A percentile compares a stretch with the other conserved stretches of the same genome.
These are phyloP conservation scores for Paracorniculantispora psalliotae DNA, from an alignment of 2,329 filamentous ascomycete genomes.

Conservation along the genomic window DNA sequence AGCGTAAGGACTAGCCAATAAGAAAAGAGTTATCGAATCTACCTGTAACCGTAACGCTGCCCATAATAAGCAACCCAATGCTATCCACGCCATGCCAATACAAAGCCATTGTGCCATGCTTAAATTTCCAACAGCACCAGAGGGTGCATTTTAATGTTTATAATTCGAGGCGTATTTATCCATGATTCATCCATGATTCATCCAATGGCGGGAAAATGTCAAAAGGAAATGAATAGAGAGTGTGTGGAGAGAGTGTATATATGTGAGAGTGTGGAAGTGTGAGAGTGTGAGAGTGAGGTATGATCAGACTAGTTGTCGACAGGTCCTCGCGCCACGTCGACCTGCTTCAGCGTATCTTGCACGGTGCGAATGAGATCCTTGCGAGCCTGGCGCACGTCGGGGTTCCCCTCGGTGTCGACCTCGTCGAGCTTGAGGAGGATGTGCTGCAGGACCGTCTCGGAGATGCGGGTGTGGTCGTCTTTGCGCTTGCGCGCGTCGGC, in stretches of 20 bases:
- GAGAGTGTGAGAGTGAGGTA: no score
- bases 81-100: not conserved
- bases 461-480: constrained; percentile 70
- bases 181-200: not conserved
- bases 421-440: constrained; percentile 72
- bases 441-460: constrained; percentile 71
- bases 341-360: constrained; percentile 58
- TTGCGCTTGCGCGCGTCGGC: constrained; percentile 60
- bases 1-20: not conserved
- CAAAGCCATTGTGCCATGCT: not conserved
- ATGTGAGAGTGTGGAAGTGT: no score
- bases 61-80: not conserved
- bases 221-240: not conserved
- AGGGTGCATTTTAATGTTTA: no score
- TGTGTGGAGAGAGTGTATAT: not conserved
- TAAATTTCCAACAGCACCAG: no score
- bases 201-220: not conserved
- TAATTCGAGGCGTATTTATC: not conserved
- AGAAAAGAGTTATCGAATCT: not conserved
- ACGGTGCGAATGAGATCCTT: constrained; percentile 71
- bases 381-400: constrained; percentile 57
- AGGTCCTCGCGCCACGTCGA: constrained; percentile 48
- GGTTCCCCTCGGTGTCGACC: constrained; percentile 67
- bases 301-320: not conserved
- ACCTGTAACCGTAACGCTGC: not conserved